Evolutionary conservation across 140 eudicot genomes (phyloP).

Genomic region (Erigeron philadelphicus): DNA sequence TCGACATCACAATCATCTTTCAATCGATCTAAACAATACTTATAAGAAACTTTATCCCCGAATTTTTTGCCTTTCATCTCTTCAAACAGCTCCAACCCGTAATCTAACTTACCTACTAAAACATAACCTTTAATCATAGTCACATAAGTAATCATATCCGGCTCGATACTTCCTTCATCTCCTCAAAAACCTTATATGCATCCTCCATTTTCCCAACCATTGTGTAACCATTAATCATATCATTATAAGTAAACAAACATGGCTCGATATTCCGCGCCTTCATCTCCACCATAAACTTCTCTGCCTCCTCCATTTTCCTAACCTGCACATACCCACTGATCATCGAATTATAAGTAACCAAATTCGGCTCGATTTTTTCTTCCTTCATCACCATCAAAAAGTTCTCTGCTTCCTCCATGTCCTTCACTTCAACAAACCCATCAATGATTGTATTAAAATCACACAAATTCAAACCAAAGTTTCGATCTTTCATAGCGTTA

Average conservation of each 20-base stretch:
- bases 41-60: conserved; percentile 46
- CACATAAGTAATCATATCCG: conserved; percentile 30
- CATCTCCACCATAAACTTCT: conserved; percentile 28
- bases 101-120: conserved; percentile 29
- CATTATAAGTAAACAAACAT: conserved; percentile 24
- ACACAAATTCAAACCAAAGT: conserved; percentile 45
- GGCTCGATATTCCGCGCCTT: conserved; percentile 17
- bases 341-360: conserved; percentile 64
- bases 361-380: conserved; percentile 47
- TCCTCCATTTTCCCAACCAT: conserved; percentile 23
- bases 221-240: conserved; percentile 29
- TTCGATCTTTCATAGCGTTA: conserved; percentile 59
- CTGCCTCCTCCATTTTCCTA: conserved; percentile 32
- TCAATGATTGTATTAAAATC: conserved; percentile 59
- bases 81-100: conserved; percentile 55
- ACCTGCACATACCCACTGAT: conserved; percentile 59
- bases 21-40: conserved; percentile 50
- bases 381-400: conserved; percentile 67
- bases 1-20: conserved; percentile 62
- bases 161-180: conserved; percentile 32
- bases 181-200: conserved; percentile 21
- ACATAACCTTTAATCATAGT: conserved; percentile 36
- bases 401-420: conserved; percentile 75
- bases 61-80: conserved; percentile 51
- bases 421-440: conserved; percentile 52